A percentile compares a stretch with the other conserved stretches of the same genome.
phyloP scores from a whole-genome alignment of 2,329 filamentous ascomycete species.

The Aureobasidium subglaciale region DNA sequence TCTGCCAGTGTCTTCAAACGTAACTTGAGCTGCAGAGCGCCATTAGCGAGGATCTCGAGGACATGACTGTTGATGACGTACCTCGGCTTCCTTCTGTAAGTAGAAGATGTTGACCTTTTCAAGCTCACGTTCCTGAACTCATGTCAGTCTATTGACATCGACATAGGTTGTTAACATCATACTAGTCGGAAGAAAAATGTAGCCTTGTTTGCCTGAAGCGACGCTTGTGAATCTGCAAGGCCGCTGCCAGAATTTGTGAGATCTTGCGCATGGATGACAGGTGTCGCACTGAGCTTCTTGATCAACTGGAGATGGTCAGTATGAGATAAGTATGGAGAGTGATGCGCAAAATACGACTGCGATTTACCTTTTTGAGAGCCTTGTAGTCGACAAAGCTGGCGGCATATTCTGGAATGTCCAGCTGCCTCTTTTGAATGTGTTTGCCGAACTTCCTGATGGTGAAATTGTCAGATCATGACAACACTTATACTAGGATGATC shows the following conservation, averaged over 20 bases:
- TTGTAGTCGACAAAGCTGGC: slow-evolving; percentile 99
- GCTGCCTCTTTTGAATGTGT: slow-evolving; percentile 97
- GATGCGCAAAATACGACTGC: background rate
- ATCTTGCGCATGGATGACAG: slow-evolving; percentile 65
- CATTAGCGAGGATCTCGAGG: slow-evolving; percentile 17
- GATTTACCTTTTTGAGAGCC: slow-evolving; percentile 83
- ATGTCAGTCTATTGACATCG: background rate
- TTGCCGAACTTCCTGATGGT: slow-evolving; percentile 95
- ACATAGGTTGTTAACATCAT: background rate
- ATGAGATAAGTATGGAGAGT: slow-evolving; percentile 13
- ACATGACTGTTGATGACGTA: slow-evolving; percentile 38
- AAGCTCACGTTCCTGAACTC: slow-evolving; percentile 77
- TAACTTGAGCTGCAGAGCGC: slow-evolving; percentile 68
- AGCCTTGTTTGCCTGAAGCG: slow-evolving; percentile 92
- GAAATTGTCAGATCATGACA: background rate
- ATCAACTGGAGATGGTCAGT: slow-evolving; percentile 63
- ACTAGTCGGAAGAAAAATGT: slow-evolving; percentile 98
- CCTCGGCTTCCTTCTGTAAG: slow-evolving; percentile 95
- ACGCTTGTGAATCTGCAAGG: slow-evolving; percentile 68
- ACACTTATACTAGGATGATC: background rate
- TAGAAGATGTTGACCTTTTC: slow-evolving; percentile 99
- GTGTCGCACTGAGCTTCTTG: slow-evolving; percentile 92
- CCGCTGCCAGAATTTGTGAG: slow-evolving; percentile 33
- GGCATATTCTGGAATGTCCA: slow-evolving; percentile 98
- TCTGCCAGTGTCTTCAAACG: slow-evolving; percentile 86